These are phyloP conservation scores for Stereocaulon alpinum DNA, from an alignment of 495 filamentous ascomycete species.

Conservation along the genomic window DNA sequence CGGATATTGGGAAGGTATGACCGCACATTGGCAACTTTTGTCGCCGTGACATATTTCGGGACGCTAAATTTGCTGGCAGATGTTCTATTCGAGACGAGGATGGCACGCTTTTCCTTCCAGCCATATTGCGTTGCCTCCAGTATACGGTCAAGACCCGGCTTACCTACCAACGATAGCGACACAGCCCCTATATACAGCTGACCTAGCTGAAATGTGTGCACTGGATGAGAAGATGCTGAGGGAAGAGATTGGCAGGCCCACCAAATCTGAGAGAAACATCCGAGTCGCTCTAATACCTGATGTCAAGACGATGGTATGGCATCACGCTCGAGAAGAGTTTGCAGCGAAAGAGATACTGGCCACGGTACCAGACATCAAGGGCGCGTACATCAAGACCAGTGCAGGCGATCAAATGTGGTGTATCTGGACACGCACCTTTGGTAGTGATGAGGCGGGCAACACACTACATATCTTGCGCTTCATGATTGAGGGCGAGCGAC, in stretches of 20 bases:
- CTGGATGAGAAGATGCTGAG: constrained; percentile 45
- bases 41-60: background rate
- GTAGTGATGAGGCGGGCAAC: constrained; percentile 46
- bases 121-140: constrained; percentile 55
- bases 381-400: constrained; percentile 48
- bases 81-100: constrained; percentile 74
- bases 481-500: constrained; percentile 52
- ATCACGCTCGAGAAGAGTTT: constrained; percentile 79
- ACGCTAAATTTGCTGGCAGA: constrained; percentile 21
- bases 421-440: constrained; percentile 69
- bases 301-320: constrained; percentile 67
- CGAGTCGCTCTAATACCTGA: constrained; percentile 65
- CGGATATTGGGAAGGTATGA: constrained; percentile 78
- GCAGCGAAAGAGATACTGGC: constrained; percentile 47
- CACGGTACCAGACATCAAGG: constrained; percentile 50
- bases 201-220: constrained; percentile 46
- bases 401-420: constrained; percentile 58
- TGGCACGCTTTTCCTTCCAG: constrained; percentile 65
- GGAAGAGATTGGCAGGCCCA: constrained; percentile 24
- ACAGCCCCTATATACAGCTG: constrained; percentile 35
- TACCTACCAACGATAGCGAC: background rate
- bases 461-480: constrained; percentile 70
- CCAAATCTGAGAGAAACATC: constrained; percentile 25
- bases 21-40: background rate
- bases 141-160: constrained; percentile 22